These are phyloP conservation scores for Pulveroboletus sp. DNA, from an alignment of 768 basidiomycete genomes.

Conservation along the genomic window DNA sequence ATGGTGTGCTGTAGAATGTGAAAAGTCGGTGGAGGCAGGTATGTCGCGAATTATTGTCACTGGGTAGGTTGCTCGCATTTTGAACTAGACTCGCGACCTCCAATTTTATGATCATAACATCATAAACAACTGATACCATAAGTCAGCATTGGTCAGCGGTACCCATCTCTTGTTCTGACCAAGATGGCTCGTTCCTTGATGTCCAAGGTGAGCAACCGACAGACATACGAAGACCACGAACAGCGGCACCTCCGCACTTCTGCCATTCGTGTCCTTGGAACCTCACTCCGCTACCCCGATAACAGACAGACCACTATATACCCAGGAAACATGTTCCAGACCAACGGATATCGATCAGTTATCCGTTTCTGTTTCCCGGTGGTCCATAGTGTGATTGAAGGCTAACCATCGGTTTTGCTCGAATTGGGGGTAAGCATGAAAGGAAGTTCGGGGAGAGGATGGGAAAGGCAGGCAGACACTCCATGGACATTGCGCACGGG, in stretches of 20 bases:
- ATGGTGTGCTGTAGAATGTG: too few relatives aligned
- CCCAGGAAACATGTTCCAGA: constrained; percentile 31
- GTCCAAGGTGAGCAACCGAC: constrained; percentile 47
- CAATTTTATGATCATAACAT: too few relatives aligned
- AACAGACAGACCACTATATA: constrained; percentile 17
- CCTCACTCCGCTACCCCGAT: constrained; percentile 1
- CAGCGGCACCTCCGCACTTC: constrained; percentile 38
- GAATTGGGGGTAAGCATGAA: constrained; percentile 40
- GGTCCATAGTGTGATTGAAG: not conserved
- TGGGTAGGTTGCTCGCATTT: too few relatives aligned
- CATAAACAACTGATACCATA: too few relatives aligned
- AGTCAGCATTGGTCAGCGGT: too few relatives aligned
- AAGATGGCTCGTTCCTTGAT: constrained; percentile 32
- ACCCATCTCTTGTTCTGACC: too few relatives aligned
- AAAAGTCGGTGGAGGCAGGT: too few relatives aligned
- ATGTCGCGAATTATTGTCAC: too few relatives aligned
- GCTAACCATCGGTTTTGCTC: too few relatives aligned
- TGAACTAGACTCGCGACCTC: too few relatives aligned
- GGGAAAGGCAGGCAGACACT: constrained; percentile 31
- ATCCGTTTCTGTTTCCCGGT: constrained; percentile 3
- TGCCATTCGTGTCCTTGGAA: too few relatives aligned
- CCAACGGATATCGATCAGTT: constrained; percentile 34
- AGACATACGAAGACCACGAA: constrained; percentile 46
- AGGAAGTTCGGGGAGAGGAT: constrained; percentile 40
- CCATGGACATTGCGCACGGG: constrained; percentile 24